Conservation (phyloP, 352 stramenopile species). For the Plasmopara halstedii region DNA sequence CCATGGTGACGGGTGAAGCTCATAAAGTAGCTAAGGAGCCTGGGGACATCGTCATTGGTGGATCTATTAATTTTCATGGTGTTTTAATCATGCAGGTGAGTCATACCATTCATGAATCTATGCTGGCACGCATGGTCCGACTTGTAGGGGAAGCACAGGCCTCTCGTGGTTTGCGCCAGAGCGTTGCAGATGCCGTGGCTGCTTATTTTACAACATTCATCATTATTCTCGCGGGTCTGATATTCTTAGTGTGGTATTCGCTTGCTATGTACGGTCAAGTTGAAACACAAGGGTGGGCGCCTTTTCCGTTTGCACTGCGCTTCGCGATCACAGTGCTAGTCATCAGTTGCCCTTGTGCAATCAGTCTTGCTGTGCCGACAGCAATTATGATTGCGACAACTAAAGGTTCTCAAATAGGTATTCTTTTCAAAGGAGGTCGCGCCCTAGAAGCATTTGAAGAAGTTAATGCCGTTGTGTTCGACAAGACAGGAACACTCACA, state of each 20-base stretch:
- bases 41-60: conserved; percentile 54
- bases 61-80: conserved; percentile 63
- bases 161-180: conserved; percentile 53
- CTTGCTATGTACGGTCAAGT: conserved; percentile 34
- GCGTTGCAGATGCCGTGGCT: conserved; percentile 51
- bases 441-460: conserved; percentile 61
- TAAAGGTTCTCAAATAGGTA: conserved; percentile 67
- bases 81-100: conserved; percentile 63
- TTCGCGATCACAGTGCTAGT: conserved; percentile 76
- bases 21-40: conserved; percentile 57
- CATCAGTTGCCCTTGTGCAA: conserved; percentile 71
- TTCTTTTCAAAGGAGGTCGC: conserved; percentile 74
- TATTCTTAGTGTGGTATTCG: conserved; percentile 73
- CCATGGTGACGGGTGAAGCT: conserved; percentile 69
- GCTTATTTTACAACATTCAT: conserved; percentile 75
- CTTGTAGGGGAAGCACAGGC: conserved; percentile 70
- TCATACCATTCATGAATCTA: conserved; percentile 66
- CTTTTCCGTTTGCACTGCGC: conserved; percentile 63
- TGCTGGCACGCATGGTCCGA: conserved; percentile 64
- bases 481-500: conserved; percentile 79
- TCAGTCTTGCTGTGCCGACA: conserved; percentile 67
- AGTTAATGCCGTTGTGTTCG: conserved; percentile 69
- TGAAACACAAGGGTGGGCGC: conserved; percentile 41
- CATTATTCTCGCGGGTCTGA: conserved; percentile 42
- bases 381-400: conserved; percentile 75